Conservation (phyloP, 176 grass and related monocot species). For the Cenchrus fungigraminus region DNA sequence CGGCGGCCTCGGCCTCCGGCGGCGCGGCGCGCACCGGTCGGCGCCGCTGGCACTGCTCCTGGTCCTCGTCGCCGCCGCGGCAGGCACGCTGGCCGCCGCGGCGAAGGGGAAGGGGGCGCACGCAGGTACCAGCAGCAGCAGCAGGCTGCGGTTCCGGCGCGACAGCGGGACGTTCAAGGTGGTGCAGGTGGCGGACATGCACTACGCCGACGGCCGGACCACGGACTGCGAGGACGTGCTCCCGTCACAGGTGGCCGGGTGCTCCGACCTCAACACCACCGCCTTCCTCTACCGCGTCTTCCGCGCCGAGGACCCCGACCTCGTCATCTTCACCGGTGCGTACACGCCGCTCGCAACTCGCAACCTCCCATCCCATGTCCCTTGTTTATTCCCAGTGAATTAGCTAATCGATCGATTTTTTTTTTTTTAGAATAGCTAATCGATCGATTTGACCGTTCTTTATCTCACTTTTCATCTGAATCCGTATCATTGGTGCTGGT, state of each 20-base stretch:
- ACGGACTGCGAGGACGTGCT: conserved; percentile 80
- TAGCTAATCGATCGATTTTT: not conserved
- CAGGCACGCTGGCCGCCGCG: not conserved
- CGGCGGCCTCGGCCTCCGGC: not conserved
- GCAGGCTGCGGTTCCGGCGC: conserved; percentile 60
- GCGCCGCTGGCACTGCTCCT: not conserved
- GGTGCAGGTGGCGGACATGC: conserved; percentile 97
- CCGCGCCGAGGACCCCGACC: conserved; percentile 86
- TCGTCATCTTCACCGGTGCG: conserved; percentile 90
- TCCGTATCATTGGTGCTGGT: not conserved
- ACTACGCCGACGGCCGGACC: conserved; percentile 74
- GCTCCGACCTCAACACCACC: conserved; percentile 99
- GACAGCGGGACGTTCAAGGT: conserved; percentile 82
- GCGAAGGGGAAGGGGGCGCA: conserved; percentile 9
- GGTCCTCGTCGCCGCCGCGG: not conserved
- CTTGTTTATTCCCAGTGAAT: not conserved
- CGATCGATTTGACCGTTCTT: not conserved
- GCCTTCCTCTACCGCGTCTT: conserved; percentile 84
- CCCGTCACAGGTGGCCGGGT: conserved; percentile 52
- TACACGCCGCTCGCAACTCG: not conserved
- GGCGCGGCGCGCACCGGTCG: not conserved
- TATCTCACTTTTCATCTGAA: not conserved
- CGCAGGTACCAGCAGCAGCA: not conserved
- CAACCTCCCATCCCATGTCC: not conserved
- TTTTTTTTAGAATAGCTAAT: no score